Evolutionary conservation across 768 basidiomycete species (phyloP).

Genomic region (Hydnum rufescens): DNA sequence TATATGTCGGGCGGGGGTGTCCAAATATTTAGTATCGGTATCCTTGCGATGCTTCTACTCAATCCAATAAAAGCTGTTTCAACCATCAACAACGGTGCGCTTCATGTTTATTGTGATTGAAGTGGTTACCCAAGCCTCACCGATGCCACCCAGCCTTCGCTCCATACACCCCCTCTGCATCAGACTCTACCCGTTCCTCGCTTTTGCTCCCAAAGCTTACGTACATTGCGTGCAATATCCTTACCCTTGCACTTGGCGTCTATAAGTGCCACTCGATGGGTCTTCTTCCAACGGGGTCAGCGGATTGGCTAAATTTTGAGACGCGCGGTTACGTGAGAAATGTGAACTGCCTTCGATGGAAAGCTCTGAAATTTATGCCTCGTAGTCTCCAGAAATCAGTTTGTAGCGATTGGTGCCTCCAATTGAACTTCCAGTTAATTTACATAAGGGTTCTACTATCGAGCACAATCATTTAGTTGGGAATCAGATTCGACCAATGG

Average conservation of each 20-base stretch:
- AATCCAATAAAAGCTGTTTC: conserved; percentile 70
- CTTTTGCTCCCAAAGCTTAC: conserved; percentile 51
- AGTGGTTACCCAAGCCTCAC: background rate
- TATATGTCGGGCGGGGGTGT: conserved; percentile 96
- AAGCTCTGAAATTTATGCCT: background rate
- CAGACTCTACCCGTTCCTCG: no score
- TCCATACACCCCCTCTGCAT: conserved; percentile 6
- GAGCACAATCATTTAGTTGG: no score
- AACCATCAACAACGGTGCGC: conserved; percentile 51
- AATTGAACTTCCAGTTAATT: no score
- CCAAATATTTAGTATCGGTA: conserved; percentile 93
- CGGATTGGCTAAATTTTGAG: conserved; percentile 92
- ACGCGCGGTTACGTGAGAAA: conserved; percentile 44
- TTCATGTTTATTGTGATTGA: background rate
- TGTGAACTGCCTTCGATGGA: background rate
- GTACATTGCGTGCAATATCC: conserved; percentile 50
- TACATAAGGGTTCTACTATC: no score
- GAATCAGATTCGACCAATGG: no score
- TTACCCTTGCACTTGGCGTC: conserved; percentile 65
- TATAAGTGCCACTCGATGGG: conserved; percentile 95
- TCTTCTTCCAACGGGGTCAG: conserved; percentile 71
- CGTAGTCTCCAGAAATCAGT: conserved; percentile 4
- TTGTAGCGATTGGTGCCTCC: no score
- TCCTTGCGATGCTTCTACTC: conserved; percentile 80
- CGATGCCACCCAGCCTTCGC: conserved; percentile 34